phyloP scores from a whole-genome alignment of 2,329 filamentous ascomycete genomes.

The Colletotrichum sp. region DNA sequence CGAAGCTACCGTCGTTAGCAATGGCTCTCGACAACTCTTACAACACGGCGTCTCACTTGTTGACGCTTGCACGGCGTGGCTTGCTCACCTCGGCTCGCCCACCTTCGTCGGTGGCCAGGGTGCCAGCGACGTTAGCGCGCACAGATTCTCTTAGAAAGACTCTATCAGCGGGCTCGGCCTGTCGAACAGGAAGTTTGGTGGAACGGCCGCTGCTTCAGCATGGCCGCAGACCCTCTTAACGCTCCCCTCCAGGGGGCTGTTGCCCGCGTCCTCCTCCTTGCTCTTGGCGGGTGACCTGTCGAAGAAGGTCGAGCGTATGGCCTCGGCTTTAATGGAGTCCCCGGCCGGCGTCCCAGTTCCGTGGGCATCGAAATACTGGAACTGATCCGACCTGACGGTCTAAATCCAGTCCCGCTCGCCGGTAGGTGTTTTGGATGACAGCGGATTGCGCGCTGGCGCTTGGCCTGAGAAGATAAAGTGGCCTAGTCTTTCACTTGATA shows the following conservation, averaged over 20 bases:
- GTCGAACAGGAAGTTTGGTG: slow-evolving; percentile 36
- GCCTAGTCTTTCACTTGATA: not conserved
- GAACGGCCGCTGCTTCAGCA: slow-evolving; percentile 28
- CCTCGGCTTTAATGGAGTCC: slow-evolving; percentile 39
- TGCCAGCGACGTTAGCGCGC: slow-evolving; percentile 1
- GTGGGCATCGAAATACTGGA: slow-evolving; percentile 33
- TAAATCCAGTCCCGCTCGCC: not conserved
- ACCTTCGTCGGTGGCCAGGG: slow-evolving; percentile 21
- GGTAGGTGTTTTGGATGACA: slow-evolving; percentile 31
- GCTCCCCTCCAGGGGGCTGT: slow-evolving; percentile 24
- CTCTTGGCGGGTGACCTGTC: not conserved
- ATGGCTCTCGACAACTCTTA: not conserved
- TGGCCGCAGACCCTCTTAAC: slow-evolving; percentile 33
- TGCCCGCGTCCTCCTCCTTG: slow-evolving; percentile 7
- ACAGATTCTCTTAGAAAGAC: slow-evolving; percentile 26
- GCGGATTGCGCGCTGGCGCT: slow-evolving; percentile 29
- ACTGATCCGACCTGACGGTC: slow-evolving; percentile 5
- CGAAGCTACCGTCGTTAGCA: not conserved
- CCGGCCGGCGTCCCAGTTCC: slow-evolving; percentile 43
- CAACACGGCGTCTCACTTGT: not conserved
- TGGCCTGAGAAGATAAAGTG: slow-evolving; percentile 39
- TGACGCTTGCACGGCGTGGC: not conserved
- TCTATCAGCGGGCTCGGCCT: slow-evolving; percentile 29
- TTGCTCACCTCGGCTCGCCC: not conserved
- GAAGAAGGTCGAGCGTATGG: slow-evolving; percentile 24